Evolutionary conservation across 192 early-diverging fungal species (phyloP).

Genomic region (Chytriomyces hyalinus): DNA sequence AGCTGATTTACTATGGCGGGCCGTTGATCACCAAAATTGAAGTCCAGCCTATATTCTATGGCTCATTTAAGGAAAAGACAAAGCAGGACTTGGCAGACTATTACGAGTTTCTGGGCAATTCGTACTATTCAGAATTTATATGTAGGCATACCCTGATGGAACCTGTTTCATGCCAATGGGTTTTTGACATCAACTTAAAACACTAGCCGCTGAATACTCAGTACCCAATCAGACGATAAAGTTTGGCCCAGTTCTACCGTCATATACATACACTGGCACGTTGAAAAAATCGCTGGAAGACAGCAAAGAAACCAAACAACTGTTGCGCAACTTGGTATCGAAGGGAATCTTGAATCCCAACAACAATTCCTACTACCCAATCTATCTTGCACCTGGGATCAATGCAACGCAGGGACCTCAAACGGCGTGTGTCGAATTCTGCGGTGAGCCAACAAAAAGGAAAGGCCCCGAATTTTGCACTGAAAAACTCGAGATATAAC

Average conservation of each 20-base stretch:
- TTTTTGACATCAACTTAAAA: not conserved
- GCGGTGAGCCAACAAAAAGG: not conserved
- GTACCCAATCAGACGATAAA: not conserved
- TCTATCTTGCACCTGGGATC: not conserved
- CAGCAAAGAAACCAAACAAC: not conserved
- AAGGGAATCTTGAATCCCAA: not conserved
- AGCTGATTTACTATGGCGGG: not conserved
- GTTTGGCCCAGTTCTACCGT: not conserved
- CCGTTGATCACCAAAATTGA: not conserved
- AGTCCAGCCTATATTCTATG: not conserved
- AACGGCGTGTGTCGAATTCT: not conserved
- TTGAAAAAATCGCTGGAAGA: not conserved
- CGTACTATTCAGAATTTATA: not conserved
- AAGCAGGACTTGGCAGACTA: not conserved
- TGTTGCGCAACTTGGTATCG: not conserved
- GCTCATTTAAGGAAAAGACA: not conserved
- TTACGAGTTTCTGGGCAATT: not conserved
- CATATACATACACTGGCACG: not conserved
- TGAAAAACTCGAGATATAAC: not conserved
- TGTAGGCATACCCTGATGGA: not conserved
- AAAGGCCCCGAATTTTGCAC: not conserved
- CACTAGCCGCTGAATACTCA: not conserved
- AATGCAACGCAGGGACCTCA: not conserved
- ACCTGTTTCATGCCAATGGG: not conserved
- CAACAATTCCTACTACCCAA: conserved; percentile 3